These are phyloP conservation scores for Prototheca cutis DNA, from an alignment of 163 green algal genomes.

Conservation along the genomic window DNA sequence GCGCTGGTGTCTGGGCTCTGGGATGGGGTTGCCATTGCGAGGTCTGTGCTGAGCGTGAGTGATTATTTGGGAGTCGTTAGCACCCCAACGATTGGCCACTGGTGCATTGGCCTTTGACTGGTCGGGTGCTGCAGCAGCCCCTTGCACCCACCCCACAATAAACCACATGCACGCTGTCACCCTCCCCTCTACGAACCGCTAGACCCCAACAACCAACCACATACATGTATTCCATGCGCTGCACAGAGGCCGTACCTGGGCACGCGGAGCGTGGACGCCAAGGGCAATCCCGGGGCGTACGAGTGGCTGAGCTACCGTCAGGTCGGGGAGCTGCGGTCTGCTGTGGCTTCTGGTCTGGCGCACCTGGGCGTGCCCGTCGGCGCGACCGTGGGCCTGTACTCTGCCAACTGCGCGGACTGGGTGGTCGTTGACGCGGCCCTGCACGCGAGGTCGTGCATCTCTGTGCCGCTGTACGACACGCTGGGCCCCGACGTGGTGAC, in stretches of 20 bases:
- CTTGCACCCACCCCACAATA: no score
- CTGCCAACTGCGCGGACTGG: conserved; percentile 86
- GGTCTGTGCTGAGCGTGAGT: no score
- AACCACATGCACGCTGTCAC: neutral
- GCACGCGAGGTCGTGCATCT: conserved; percentile 65
- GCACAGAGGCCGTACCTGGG: conserved; percentile 72
- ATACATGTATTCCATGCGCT: neutral
- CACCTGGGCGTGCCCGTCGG: conserved; percentile 55
- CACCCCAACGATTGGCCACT: no score
- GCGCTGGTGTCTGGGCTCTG: neutral
- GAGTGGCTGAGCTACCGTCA: conserved; percentile 85
- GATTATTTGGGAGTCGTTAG: no score
- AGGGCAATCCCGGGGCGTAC: conserved; percentile 67
- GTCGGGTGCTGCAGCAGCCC: no score
- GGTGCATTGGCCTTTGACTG: no score
- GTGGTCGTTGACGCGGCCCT: conserved; percentile 72
- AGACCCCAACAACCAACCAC: neutral
- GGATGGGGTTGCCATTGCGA: no score
- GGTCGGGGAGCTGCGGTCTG: conserved; percentile 55
- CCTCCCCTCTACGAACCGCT: neutral
- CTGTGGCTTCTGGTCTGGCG: conserved; percentile 73
- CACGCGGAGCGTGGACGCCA: conserved; percentile 46
- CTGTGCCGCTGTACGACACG: conserved; percentile 88
- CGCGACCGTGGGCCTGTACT: conserved; percentile 74
- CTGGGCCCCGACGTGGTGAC: conserved; percentile 82